Base-by-base conservation (phyloP, 192 early-diverging fungal genomes). In the Coemansia sp. region DNA sequence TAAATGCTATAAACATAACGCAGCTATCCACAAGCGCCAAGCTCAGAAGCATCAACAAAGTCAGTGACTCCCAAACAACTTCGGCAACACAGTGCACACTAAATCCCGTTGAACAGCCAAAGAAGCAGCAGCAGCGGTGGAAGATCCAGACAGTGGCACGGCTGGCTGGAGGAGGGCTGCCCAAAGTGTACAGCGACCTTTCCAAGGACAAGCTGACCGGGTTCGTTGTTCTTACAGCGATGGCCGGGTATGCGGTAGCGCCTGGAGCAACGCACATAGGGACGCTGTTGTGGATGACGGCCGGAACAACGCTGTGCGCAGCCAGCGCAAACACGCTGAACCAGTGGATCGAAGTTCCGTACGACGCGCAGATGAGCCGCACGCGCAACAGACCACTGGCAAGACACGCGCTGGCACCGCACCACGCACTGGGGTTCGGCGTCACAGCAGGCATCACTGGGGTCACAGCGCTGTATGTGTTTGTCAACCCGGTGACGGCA, bases 341-440 rank as follows among this genome's bases (percentile, higher is more conserved):
- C 79, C 97, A 99, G 79, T 97, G 94, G 89, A 89, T 93, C 28
- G 97, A 99, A 70, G 77, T 84, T 25, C 95, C 97, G 0, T 99
- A 94, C 65, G 97, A 99, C 67, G 95, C 94, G 26, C 97, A 99
- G 79, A 99, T 99, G 97, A 80, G 86, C 16, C 87, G 97, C 28
- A 99, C 97, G 13, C 86, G 93, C 51, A 93, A 91, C 71, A 86
- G 97, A 5, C 85, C 90, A 7, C 72, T 99, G 33, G 95, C 95
- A 10, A 86, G 93, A 15, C 87, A 91, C 62, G 86, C 86, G 7
- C 48, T 95, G 16, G 79, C 89, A 33, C 92, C 91, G 0, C 70
- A 88, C 26, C 91, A 95, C 67, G 93, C 93, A 2, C 88, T 92
- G 71, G 45, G 70, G 6, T 89, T 93, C 77, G 95, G 93, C 29